Conservation (phyloP, 2,329 filamentous ascomycete genomes). For the Colletotrichum zoysiae region DNA sequence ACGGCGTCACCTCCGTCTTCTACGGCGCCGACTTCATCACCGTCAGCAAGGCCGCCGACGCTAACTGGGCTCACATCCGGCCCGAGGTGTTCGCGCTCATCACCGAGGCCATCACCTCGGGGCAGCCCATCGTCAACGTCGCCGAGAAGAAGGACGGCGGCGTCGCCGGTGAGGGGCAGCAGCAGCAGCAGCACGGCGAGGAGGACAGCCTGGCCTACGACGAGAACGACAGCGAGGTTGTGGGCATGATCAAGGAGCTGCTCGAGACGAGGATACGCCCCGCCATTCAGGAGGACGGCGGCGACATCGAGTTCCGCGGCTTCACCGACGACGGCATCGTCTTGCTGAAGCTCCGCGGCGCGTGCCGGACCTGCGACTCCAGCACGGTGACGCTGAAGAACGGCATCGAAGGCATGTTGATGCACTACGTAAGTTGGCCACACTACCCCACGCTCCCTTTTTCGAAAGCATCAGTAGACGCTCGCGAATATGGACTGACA, state of each 20-base stretch:
- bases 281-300: slow-evolving; percentile 96
- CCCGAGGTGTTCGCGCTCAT: slow-evolving; percentile 96
- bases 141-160: slow-evolving; percentile 69
- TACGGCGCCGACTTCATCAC: slow-evolving; percentile 98
- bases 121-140: slow-evolving; percentile 83
- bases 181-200: slow-evolving; percentile 64
- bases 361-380: slow-evolving; percentile 95
- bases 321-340: slow-evolving; percentile 85
- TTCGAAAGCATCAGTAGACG: background rate
- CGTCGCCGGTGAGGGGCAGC: slow-evolving; percentile 52
- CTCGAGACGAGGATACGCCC: slow-evolving; percentile 95
- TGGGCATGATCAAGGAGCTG: slow-evolving; percentile 98
- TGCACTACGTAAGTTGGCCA: slow-evolving; percentile 82
- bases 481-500: slow-evolving; percentile 46
- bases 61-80: slow-evolving; percentile 94
- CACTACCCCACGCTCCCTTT: background rate
- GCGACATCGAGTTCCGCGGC: slow-evolving; percentile 94
- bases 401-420: slow-evolving; percentile 98
- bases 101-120: slow-evolving; percentile 89
- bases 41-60: slow-evolving; percentile 88
- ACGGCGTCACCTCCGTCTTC: slow-evolving; percentile 95
- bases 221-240: slow-evolving; percentile 92
- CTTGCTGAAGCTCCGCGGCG: slow-evolving; percentile 87
- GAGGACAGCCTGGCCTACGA: slow-evolving; percentile 84
- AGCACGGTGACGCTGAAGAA: slow-evolving; percentile 98